Percentiles rank a stretch among this genome's conserved stretches.
Conservation (phyloP, 2,329 filamentous ascomycete genomes). For the Aspergillus aculeatus region DNA sequence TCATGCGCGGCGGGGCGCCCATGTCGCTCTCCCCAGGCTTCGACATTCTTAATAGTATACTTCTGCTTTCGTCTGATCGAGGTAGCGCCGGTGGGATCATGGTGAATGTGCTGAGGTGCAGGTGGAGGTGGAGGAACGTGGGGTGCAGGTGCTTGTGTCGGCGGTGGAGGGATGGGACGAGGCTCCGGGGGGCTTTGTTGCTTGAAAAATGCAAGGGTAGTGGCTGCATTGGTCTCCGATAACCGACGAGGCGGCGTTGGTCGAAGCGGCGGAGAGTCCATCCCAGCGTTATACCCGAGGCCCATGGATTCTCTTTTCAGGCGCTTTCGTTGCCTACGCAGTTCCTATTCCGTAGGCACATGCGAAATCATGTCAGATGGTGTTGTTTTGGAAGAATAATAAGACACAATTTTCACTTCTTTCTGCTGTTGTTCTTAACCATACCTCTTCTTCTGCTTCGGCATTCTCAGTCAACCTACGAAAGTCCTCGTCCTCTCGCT, state of each 20-base stretch:
- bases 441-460: constrained; percentile 43
- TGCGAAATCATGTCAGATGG: constrained; percentile 6
- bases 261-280: constrained; percentile 39
- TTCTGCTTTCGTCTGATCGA: constrained; percentile 42
- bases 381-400: background rate
- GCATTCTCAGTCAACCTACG: constrained; percentile 40
- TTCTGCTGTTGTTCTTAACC: constrained; percentile 10
- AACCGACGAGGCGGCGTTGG: constrained; percentile 40
- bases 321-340: constrained; percentile 40
- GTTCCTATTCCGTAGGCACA: constrained; percentile 28
- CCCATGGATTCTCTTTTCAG: constrained; percentile 44
- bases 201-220: constrained; percentile 43
- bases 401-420: background rate
- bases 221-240: constrained; percentile 43
- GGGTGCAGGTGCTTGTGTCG: constrained; percentile 24
- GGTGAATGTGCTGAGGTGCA: constrained; percentile 23
- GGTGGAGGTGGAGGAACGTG: constrained; percentile 15
- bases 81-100: constrained; percentile 27
- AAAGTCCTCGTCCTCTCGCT: constrained; percentile 43
- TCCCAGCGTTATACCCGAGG: constrained; percentile 31
- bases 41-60: constrained; percentile 44
- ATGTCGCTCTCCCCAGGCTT: constrained; percentile 43
- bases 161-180: constrained; percentile 29
- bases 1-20: constrained; percentile 43
- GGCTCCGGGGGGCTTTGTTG: constrained; percentile 43